Base-by-base conservation (phyloP, 2,329 filamentous ascomycete genomes). In the Sarocladium brachiariae region DNA sequence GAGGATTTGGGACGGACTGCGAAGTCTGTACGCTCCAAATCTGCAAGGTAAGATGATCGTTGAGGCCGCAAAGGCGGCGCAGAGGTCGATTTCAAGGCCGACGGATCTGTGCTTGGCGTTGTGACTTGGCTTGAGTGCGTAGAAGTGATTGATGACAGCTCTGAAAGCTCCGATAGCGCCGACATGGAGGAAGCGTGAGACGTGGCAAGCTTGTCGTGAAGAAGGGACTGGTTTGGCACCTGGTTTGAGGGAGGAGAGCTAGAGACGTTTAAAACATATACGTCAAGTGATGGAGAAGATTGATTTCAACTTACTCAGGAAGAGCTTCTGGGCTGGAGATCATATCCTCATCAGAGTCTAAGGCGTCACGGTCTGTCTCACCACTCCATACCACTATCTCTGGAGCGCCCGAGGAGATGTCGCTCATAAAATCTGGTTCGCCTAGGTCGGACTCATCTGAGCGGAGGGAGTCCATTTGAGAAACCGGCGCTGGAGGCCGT, bases 1-100 rank as follows among this genome's bases (percentile, higher is more conserved):
- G 92, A 95, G 7, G 89, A 87, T 59, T 83, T 89, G 11, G 89
- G 86, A 35, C 78, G 79, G 53, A 86, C 80, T 58, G 83, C 79
- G 63, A 77, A 81, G 30, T 61, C 66, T 30, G 69, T 62, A 24
- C 65, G 62, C 50, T 69, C 66, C 52, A 61, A 56, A 48, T 65
- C 63, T 51, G 46, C 46, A 21, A 37, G 46, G 25, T 24, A 49
- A 19, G 43, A 31, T 21, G 43, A 31, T 10, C 43, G 24, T 10
- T 47, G 43, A 31, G 61, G 56, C 46, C 55, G 53, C 37, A 56
- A 54, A 11, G 51, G 49, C 25, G 46, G 50, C 25, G 49, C 16
- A 10, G 43, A 4, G 9, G 5, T 31, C 10, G 27, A 31, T 21
- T 47, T 47, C 25, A 23, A 16, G 11, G 27, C 21, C 6, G 43